Percentiles rank a stretch among this genome's conserved stretches.
These are phyloP conservation scores for Withania somnifera DNA, from an alignment of 305 asterid genomes.

Conservation along the genomic window DNA sequence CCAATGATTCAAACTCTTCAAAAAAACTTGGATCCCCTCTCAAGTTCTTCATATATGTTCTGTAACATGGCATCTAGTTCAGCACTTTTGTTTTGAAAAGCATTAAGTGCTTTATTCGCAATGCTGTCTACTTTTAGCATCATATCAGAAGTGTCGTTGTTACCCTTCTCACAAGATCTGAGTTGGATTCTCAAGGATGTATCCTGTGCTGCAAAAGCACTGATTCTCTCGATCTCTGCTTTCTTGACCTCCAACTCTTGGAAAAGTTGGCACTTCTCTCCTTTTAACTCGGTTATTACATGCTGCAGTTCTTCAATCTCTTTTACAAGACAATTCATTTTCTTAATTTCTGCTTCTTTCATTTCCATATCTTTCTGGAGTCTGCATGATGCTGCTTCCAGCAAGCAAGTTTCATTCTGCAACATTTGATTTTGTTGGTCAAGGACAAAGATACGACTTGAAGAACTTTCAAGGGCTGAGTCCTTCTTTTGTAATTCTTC, in stretches of 20 bases:
- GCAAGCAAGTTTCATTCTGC: conserved; percentile 29
- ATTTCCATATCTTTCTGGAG: conserved; percentile 41
- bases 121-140: conserved; percentile 20
- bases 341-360: conserved; percentile 40
- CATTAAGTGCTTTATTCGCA: conserved; percentile 26
- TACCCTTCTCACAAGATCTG: conserved; percentile 22
- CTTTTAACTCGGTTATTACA: conserved; percentile 31
- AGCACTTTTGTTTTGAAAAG: conserved; percentile 21
- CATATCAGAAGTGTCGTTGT: conserved; percentile 26
- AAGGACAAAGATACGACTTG: conserved; percentile 36
- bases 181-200: conserved; percentile 36
- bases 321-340: conserved; percentile 40
- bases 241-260: conserved; percentile 45
- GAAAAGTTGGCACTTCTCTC: conserved; percentile 24
- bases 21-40: conserved; percentile 22
- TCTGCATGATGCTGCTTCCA: conserved; percentile 31
- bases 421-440: conserved; percentile 36
- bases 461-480: conserved; percentile 46
- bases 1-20: conserved; percentile 46
- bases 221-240: conserved; percentile 25
- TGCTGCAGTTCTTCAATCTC: conserved; percentile 36
- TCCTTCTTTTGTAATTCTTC: conserved; percentile 48
- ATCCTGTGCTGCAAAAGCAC: conserved; percentile 33
- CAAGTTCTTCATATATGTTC: conserved; percentile 33
- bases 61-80: conserved; percentile 30